Base-by-base conservation (phyloP, 371 early-diverging fungal genomes). In the Rhizopus arrhizus region DNA sequence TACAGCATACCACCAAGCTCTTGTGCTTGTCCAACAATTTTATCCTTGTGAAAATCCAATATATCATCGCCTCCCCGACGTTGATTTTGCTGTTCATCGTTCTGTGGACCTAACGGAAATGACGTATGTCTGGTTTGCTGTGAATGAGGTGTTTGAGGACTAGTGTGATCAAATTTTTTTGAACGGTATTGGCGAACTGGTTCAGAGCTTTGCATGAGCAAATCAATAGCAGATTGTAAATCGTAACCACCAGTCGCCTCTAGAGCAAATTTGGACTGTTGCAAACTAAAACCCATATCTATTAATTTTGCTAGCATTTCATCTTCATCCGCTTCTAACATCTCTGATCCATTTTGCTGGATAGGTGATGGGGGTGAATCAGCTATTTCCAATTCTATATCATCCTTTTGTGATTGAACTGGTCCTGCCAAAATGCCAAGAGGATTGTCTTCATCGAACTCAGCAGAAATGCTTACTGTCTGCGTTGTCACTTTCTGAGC, bases 241-340 rank as follows among this genome's bases (percentile, higher is more conserved):
- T 90, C 85, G 0, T 74, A 73, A 1, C 83, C 80, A 50, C 68
- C 80, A 3, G 88, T 79, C 35, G 85, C 85, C 41, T 84, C 85
- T 28, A 93, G 68, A 2, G 95, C 92, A 7, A 80, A 65, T 31
- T 65, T 74, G 0, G 92, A 88, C 58, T 80, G 75, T 15, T 86
- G 83, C 3, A 74, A 70, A 16, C 84, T 78, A 66, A 92, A 95
- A 0, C 93, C 93, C 87, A 90, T 89, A 47, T 85, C 85, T 5
- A 87, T 81, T 46, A 93, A 75, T 69, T 86, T 84, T 1, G 90
- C 89, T 32, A 89, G 69, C 52, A 63, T 40, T 7, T 55, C 68
- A 45, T 73, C 67, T 40, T 55, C 45, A 11, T 55, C 48, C 8
- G 53, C 64, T 9, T 50, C 52, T 6, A 6, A 13, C 33, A 34